Evolutionary conservation across 352 stramenopile genomes (phyloP).

Genomic region (Sclerospora graminicola): DNA sequence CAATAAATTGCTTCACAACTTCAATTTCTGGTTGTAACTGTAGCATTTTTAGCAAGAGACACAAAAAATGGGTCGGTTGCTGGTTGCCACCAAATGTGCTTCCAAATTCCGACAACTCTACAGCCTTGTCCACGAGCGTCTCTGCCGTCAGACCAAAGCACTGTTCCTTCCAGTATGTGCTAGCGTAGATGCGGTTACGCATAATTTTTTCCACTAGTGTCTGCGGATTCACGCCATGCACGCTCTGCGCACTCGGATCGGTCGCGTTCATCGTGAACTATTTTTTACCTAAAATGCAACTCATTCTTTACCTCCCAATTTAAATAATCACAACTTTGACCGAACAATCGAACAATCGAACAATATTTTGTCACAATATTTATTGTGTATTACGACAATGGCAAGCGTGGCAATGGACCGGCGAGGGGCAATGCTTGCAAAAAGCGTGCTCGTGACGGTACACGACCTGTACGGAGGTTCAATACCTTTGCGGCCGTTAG

Average conservation of each 20-base stretch:
- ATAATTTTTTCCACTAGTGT: slow-evolving; percentile 98
- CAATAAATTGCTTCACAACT: slow-evolving; percentile 89
- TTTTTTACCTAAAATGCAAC: too few species aligned
- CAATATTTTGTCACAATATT: neutral
- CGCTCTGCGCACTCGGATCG: slow-evolving; percentile 79
- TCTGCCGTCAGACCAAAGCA: slow-evolving; percentile 95
- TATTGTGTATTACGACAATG: slow-evolving; percentile 15
- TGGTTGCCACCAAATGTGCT: slow-evolving; percentile 92
- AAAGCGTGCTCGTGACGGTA: slow-evolving; percentile 49
- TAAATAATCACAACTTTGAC: neutral
- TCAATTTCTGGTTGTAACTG: slow-evolving; percentile 96
- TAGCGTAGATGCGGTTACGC: slow-evolving; percentile 92
- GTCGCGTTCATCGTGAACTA: slow-evolving; percentile 73
- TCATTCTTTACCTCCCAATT: neutral
- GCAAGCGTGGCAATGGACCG: slow-evolving; percentile 36
- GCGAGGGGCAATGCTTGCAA: slow-evolving; percentile 29
- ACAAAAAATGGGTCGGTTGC: slow-evolving; percentile 96
- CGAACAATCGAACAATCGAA: neutral
- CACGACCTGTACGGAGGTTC: slow-evolving; percentile 49
- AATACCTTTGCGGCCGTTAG: slow-evolving; percentile 33
- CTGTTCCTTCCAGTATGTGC: slow-evolving; percentile 96
- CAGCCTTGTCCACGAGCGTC: slow-evolving; percentile 94
- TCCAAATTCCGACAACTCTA: slow-evolving; percentile 89
- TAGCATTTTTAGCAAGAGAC: slow-evolving; percentile 96
- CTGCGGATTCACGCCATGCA: slow-evolving; percentile 96